Evolutionary conservation across 2,329 filamentous ascomycete species (phyloP), one percentile per base, ranked within the genome.

Genomic region (Xylariaceae sp.): DNA sequence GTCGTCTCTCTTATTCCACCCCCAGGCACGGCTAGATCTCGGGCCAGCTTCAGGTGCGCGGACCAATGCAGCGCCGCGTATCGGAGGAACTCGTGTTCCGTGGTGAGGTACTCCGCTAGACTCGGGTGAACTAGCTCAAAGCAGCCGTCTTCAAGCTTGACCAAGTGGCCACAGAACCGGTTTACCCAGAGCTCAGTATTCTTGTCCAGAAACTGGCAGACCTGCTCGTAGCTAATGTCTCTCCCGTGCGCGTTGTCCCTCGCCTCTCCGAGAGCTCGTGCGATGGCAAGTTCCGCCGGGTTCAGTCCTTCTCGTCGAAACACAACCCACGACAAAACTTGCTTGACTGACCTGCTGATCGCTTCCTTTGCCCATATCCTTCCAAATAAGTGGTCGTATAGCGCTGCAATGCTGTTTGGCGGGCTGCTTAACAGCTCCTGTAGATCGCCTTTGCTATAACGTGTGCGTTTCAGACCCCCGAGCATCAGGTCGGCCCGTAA

Each of bases 41-140:
- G 45, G 11, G 45, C 35, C 26, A 49, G 36, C 6, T 21, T 35
- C 16, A 49, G 20, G 18, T 49, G 45, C 45, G 40, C 27, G 16
- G 36, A 41, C 45, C 45, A 49, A 41, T 49, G n/a, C n/a, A 49
- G 27, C 10, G 45, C 45, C n/a, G 45, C 45, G 8, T 49, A 49
- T 24, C 36, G 45, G 11, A 49, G 20, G 16, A 49, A 49, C 20
- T 16, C 18, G 21, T 49, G 35, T 27, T 49, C 26, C 13, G 27
- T 49, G 9, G 18, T 41, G 4, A 49, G 45, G 18, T 49, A 49
- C 4, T 49, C 35, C 36, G 4, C 41, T 24, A 49, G 9, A 41
- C 45, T 49, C 1, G 45, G 45, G 27, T 49, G 45, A 4, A 41
- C 24, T 24, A 49, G 15, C 33, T 49, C 18, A 10, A 49, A 49